phyloP scores from a whole-genome alignment of 495 filamentous ascomycete species.

The Aspergillus bridgeri region DNA sequence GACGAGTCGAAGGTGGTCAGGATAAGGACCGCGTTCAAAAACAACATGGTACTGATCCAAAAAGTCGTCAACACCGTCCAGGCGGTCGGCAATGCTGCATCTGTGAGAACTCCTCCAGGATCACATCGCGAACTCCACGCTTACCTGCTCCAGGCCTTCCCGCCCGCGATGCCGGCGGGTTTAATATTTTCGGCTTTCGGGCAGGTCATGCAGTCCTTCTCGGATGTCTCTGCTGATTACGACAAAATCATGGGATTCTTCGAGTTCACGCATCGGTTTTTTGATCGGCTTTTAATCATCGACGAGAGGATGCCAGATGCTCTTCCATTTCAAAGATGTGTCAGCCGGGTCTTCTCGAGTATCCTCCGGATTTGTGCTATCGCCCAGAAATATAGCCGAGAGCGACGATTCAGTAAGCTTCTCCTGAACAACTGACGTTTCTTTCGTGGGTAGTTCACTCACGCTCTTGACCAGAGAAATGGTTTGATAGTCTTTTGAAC shows the following conservation, averaged over 20 bases:
- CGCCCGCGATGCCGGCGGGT: constrained; percentile 17
- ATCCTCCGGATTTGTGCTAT: constrained; percentile 5
- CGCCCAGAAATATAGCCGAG: constrained; percentile 1
- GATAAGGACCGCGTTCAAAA: constrained; percentile 1
- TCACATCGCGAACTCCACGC: background rate
- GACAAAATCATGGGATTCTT: constrained; percentile 6
- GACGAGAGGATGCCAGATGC: background rate
- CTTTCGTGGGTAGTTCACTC: too few species aligned
- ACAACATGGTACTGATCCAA: constrained; percentile 3
- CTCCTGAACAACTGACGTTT: too few species aligned
- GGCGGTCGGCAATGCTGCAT: background rate
- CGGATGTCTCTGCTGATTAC: constrained; percentile 3
- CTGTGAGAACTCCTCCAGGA: background rate
- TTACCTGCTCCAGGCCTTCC: constrained; percentile 12
- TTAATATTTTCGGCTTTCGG: constrained; percentile 21
- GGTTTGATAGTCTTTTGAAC: constrained; percentile 3
- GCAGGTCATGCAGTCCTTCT: constrained; percentile 19
- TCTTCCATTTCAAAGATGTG: constrained; percentile 1
- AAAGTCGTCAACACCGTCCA: constrained; percentile 4
- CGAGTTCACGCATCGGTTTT: constrained; percentile 5
- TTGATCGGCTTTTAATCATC: constrained; percentile 6
- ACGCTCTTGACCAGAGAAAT: constrained; percentile 1
- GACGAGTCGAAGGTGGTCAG: constrained; percentile 2
- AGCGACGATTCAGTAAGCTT: constrained; percentile 4
- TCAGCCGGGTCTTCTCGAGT: constrained; percentile 1